Conservation (phyloP, 345 rosid genomes). For the Murraya koenigii region DNA sequence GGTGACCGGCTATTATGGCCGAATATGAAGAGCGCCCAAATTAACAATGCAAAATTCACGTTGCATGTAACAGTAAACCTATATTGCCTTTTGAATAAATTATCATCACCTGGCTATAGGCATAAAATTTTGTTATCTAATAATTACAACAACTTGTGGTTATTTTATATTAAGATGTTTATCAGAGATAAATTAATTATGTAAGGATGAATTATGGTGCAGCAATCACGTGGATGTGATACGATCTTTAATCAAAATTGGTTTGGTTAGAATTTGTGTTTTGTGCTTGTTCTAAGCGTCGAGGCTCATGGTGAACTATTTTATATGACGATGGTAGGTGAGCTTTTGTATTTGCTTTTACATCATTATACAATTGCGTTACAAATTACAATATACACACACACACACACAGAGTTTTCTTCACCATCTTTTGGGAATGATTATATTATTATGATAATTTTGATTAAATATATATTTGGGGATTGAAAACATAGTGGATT, state of each 20-base stretch:
- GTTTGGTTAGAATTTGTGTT: slow-evolving; percentile 19
- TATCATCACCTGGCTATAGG: neutral
- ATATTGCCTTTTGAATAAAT: neutral
- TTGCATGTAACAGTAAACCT: neutral
- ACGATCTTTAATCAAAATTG: neutral
- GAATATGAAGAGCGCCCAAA: neutral
- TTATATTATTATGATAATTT: neutral
- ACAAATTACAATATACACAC: neutral
- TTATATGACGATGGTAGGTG: slow-evolving; percentile 22
- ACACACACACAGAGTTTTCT: slow-evolving; percentile 24
- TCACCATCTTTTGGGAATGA: slow-evolving; percentile 31
- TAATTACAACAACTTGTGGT: slow-evolving; percentile 5
- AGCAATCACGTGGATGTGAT: slow-evolving; percentile 28
- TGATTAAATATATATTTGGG: neutral
- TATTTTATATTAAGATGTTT: neutral
- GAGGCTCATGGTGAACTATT: slow-evolving; percentile 15
- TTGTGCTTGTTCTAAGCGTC: slow-evolving; percentile 15
- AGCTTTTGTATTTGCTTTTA: slow-evolving; percentile 16
- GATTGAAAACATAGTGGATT: neutral
- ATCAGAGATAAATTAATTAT: neutral
- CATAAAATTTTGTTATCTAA: slow-evolving; percentile 1
- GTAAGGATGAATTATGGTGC: neutral
- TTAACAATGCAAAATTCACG: neutral
- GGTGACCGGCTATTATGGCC: slow-evolving; percentile 31
- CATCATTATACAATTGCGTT: slow-evolving; percentile 20